A percentile compares a stretch with the other conserved stretches of the same genome.
Conservation (phyloP, 129 eudicot genomes). For the Saussurea involucrata region DNA sequence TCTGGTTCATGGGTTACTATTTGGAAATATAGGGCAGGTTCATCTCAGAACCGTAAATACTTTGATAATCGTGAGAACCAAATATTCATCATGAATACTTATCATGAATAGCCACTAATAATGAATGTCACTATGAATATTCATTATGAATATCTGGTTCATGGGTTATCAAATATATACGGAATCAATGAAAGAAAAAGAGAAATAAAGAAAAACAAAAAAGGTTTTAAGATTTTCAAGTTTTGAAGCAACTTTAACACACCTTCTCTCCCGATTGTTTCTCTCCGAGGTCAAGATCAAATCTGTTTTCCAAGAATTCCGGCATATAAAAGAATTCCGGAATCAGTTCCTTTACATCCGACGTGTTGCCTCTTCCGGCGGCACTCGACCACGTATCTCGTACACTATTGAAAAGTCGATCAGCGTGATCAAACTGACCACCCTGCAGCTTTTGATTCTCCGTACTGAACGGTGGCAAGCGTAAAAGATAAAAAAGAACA, state of each 20-base stretch:
- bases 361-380: slow-evolving; percentile 96
- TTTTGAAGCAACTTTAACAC: slow-evolving; percentile 4
- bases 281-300: slow-evolving; percentile 90
- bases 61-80: too few species aligned
- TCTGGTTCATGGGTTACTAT: too few species aligned
- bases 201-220: background rate
- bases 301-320: slow-evolving; percentile 86
- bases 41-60: too few species aligned
- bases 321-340: slow-evolving; percentile 99
- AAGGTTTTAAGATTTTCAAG: background rate
- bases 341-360: slow-evolving; percentile 93
- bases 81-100: too few species aligned
- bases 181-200: background rate
- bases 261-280: slow-evolving; percentile 99
- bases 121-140: too few species aligned
- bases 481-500: slow-evolving; percentile 91
- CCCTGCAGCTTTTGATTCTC: slow-evolving; percentile 98
- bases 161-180: too few species aligned
- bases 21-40: too few species aligned
- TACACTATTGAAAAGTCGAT: slow-evolving; percentile 91
- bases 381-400: slow-evolving; percentile 96
- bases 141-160: too few species aligned
- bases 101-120: too few species aligned
- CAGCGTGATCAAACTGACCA: slow-evolving; percentile 99
- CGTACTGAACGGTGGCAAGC: slow-evolving; percentile 88